Base-by-base conservation (phyloP, 768 basidiomycete genomes). In the Suillus bovinus region DNA sequence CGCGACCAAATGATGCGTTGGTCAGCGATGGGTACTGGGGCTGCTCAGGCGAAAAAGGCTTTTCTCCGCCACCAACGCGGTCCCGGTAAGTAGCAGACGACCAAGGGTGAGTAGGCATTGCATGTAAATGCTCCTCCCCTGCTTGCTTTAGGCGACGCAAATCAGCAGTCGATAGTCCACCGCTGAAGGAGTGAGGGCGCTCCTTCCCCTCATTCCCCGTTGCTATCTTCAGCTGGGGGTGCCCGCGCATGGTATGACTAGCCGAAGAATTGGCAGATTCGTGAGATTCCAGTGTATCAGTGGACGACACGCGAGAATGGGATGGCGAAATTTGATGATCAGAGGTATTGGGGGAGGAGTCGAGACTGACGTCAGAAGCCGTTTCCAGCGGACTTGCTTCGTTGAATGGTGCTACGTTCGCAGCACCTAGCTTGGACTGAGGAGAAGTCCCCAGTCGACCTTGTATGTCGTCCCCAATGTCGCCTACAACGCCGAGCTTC, bases 291-390 rank as follows among this genome's bases (percentile, higher is more conserved):
- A 86, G 82, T 36, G 87, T 88, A 75, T 92, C 91, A 65, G 88
- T 86, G n/a, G 91, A 92, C 31, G 90, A 91, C 58, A 88, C 91
- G 60, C 91, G 86, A 65, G 91, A 92, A 74, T 92, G 91, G 65
- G 88, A 86, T 33, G 84, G 80, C 59, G 77, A 81, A 68, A 86
- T 85, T 63, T 83, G 82, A 73, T 88, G 86, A 66, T 90, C 88
- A 64, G 86, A 82, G 49, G 82, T 76, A 59, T 87, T 84, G 22
- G 90, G 88, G 39, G 90, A 90, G 55, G 90, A 91, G 67, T 85
- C 87, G 55, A 86, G 78, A 71, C 90, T 91, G 58, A 85, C 81
- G 69, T 82, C 86, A 36, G 89, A 91, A 38, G 85, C 84, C 11
- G 88, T 85, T 71, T 91, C 90, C 56, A 91, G 79, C 44, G 89